A percentile compares a stretch with the other conserved stretches of the same genome.
Conservation (phyloP, 208 protist genomes). For the Leishmania aethiopica region DNA sequence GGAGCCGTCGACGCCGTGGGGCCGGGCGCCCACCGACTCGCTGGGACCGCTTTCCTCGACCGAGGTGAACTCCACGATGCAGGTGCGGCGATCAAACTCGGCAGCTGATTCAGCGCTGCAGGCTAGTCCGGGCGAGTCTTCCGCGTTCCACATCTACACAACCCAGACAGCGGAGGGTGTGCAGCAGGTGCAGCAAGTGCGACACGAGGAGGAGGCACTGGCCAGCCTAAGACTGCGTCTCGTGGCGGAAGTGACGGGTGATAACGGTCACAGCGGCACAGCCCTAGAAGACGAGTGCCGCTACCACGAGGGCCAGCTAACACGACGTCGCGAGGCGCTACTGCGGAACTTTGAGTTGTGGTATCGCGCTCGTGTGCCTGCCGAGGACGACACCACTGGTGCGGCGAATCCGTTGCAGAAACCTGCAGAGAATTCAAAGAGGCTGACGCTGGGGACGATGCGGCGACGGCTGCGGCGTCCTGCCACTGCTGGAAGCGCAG, state of each 20-base stretch:
- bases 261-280: not conserved
- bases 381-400: not conserved
- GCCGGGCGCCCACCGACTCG: not conserved
- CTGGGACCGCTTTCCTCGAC: not conserved
- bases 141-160: constrained; percentile 8
- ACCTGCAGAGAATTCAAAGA: not conserved
- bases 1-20: not conserved
- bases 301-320: constrained; percentile 10
- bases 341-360: constrained; percentile 27
- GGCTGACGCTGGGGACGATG: not conserved
- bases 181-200: constrained; percentile 6
- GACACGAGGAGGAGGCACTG: constrained; percentile 9
- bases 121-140: constrained; percentile 1
- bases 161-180: constrained; percentile 15
- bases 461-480: constrained; percentile 3
- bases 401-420: not conserved
- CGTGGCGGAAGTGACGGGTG: not conserved
- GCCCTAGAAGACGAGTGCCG: not conserved
- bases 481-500: not conserved
- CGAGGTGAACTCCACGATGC: not conserved
- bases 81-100: not conserved
- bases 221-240: not conserved
- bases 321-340: constrained; percentile 14
- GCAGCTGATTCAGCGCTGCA: not conserved
- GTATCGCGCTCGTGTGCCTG: not conserved